Conservation (phyloP, 1,284 basidiomycete species). For the Rhizoctonia solani region DNA sequence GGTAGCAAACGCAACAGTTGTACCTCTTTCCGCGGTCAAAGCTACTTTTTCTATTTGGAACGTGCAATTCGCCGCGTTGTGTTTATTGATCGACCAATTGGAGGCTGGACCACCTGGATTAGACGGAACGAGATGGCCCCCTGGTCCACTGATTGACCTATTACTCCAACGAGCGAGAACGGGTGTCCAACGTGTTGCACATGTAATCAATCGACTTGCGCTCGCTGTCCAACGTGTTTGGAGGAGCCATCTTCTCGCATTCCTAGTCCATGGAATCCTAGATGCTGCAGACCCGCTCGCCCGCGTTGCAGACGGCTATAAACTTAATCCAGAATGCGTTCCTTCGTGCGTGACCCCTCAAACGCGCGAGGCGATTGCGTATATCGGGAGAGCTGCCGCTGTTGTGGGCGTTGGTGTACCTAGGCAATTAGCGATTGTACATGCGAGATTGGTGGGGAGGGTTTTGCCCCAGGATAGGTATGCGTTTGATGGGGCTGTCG, state of each 20-base stretch:
- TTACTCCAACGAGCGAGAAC: conserved; percentile 69
- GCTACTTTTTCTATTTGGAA: conserved; percentile 85
- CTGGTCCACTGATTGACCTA: conserved; percentile 78
- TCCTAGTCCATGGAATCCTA: conserved; percentile 76
- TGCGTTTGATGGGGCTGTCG: conserved; percentile 71
- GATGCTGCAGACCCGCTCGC: conserved; percentile 61
- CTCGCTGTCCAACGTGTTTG: conserved; percentile 77
- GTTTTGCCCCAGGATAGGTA: conserved; percentile 75
- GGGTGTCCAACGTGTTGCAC: conserved; percentile 73
- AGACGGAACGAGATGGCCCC: conserved; percentile 53
- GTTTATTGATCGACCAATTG: conserved; percentile 63
- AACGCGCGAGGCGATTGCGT: conserved; percentile 78
- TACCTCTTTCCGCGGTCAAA: conserved; percentile 78
- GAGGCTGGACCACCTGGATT: conserved; percentile 49
- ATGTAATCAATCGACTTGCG: conserved; percentile 68
- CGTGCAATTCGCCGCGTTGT: conserved; percentile 72
- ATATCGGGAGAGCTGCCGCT: conserved; percentile 84
- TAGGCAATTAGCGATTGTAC: conserved; percentile 60
- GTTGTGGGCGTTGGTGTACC: conserved; percentile 83
- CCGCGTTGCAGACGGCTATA: conserved; percentile 51
- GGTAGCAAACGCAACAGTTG: conserved; percentile 75
- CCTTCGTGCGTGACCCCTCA: conserved; percentile 73
- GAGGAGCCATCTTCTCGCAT: conserved; percentile 74
- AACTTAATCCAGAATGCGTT: conserved; percentile 62
- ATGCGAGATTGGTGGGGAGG: conserved; percentile 65